These are phyloP conservation scores for Chaetomiaceae sp. DNA, from an alignment of 2,329 filamentous ascomycete species.

Conservation along the genomic window DNA sequence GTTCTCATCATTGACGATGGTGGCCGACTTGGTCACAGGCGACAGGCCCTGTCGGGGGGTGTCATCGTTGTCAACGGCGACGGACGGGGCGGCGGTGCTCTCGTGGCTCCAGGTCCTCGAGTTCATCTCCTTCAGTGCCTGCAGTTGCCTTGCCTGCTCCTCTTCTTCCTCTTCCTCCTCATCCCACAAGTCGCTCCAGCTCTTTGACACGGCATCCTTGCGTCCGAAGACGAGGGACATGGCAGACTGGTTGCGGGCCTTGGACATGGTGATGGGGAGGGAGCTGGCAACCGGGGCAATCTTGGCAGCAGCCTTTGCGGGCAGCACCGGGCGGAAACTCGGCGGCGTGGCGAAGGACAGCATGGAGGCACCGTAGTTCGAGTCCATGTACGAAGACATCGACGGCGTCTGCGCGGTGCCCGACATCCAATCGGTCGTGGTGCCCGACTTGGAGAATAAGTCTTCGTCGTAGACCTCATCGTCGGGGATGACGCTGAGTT, in stretches of 20 bases:
- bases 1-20: constrained; percentile 34
- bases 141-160: constrained; percentile 55
- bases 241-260: constrained; percentile 63
- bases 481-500: constrained; percentile 82
- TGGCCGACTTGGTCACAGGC: constrained; percentile 38
- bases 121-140: constrained; percentile 61
- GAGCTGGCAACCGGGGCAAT: constrained; percentile 61
- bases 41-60: constrained; percentile 41
- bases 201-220: constrained; percentile 83
- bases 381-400: constrained; percentile 78
- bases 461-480: constrained; percentile 78
- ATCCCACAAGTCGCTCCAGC: constrained; percentile 98
- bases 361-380: constrained; percentile 75
- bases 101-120: constrained; percentile 76
- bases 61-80: constrained; percentile 37
- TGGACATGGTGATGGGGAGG: constrained; percentile 72
- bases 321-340: constrained; percentile 35
- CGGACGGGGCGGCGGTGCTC: constrained; percentile 44
- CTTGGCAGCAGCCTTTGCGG: constrained; percentile 45
- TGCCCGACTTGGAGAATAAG: constrained; percentile 74
- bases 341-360: constrained; percentile 60
- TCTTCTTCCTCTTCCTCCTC: constrained; percentile 79
- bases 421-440: constrained; percentile 72
- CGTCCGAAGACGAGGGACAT: constrained; percentile 78
- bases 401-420: constrained; percentile 73